Percentiles rank a stretch among this genome's conserved stretches.
Evolutionary conservation across 257 asterid genomes (phyloP).

Genomic region (Apocynum venetum): DNA sequence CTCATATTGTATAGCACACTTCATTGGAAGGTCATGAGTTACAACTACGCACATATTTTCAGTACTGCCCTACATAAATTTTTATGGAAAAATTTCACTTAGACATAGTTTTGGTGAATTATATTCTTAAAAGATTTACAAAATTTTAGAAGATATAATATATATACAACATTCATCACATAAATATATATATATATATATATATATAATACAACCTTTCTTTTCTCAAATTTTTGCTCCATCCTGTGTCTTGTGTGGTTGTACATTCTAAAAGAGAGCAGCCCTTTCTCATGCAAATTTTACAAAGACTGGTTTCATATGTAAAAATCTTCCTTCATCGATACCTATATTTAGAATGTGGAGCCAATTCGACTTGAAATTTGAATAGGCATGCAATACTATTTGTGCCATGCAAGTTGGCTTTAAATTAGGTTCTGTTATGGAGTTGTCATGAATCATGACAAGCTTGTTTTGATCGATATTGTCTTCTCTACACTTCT

Average conservation of each 20-base stretch:
- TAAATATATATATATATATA: too few species aligned
- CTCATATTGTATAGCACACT: too few species aligned
- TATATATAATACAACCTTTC: too few species aligned
- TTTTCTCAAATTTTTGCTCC: too few species aligned
- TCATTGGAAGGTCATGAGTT: too few species aligned
- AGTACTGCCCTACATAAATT: too few species aligned
- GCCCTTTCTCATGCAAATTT: background rate
- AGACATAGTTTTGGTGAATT: too few species aligned
- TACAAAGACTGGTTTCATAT: background rate
- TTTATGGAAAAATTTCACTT: too few species aligned
- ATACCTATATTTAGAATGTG: background rate
- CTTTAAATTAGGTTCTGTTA: constrained; percentile 17
- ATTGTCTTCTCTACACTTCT: constrained; percentile 8
- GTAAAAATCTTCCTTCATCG: background rate
- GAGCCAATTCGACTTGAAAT: constrained; percentile 24
- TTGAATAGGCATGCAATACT: constrained; percentile 9
- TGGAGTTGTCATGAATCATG: constrained; percentile 14
- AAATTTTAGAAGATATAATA: too few species aligned
- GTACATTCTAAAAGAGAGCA: background rate
- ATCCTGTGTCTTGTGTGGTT: background rate
- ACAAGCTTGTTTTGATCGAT: constrained; percentile 16
- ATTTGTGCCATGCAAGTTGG: background rate
- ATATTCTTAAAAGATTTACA: too few species aligned
- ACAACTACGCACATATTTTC: too few species aligned
- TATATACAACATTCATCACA: too few species aligned